These are phyloP conservation scores for Peronosclerospora sorghi DNA, from an alignment of 352 stramenopile genomes.

Conservation along the genomic window DNA sequence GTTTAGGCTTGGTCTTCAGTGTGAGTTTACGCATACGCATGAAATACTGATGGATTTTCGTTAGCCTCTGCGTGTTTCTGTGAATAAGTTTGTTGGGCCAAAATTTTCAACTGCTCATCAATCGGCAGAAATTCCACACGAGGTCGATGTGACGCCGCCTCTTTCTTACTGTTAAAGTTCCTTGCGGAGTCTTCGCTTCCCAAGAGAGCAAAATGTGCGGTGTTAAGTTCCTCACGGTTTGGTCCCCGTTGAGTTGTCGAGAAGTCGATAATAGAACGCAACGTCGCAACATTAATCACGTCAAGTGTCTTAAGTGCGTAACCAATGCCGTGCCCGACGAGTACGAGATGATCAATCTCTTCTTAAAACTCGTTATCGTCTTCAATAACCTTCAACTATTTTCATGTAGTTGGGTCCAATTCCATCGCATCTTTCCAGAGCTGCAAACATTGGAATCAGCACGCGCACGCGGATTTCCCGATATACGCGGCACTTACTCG, in stretches of 20 bases:
- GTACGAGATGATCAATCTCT: too few relatives aligned
- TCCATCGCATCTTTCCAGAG: conserved; percentile 50
- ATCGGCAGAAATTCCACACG: conserved; percentile 75
- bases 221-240: conserved; percentile 52
- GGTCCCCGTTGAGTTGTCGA: conserved; percentile 49
- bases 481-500: conserved; percentile 70
- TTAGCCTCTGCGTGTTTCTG: conserved; percentile 98
- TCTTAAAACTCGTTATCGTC: conserved; percentile 65
- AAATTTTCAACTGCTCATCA: conserved; percentile 89
- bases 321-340: conserved; percentile 85
- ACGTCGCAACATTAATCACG: conserved; percentile 79
- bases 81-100: conserved; percentile 97
- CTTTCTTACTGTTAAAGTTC: conserved; percentile 5
- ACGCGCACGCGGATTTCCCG: conserved; percentile 59
- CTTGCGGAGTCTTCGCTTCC: conserved; percentile 10
- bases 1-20: too few relatives aligned
- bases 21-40: too few relatives aligned
- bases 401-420: conserved; percentile 16
- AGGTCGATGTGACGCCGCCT: too few relatives aligned
- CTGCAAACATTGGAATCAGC: conserved; percentile 32
- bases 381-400: conserved; percentile 20
- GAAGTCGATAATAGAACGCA: conserved; percentile 78
- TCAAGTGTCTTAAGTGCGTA: too few relatives aligned
- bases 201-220: conserved; percentile 55
- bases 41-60: too few relatives aligned